A percentile compares a stretch with the other conserved stretches of the same genome.
phyloP scores from a whole-genome alignment of 805 yeast genomes.

The Starmera amethionina region DNA sequence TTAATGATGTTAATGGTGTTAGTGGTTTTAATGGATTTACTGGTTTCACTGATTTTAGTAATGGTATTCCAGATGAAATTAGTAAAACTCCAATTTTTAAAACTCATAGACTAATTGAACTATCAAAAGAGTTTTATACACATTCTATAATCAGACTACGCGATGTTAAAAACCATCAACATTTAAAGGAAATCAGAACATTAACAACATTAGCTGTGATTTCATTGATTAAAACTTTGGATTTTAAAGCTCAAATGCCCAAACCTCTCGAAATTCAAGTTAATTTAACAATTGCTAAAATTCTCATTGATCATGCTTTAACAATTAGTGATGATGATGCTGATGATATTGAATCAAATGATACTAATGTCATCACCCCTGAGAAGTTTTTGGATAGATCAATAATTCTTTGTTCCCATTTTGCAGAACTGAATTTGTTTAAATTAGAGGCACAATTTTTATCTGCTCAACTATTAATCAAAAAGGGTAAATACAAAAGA shows the following conservation, averaged over 20 bases:
- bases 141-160: constrained; percentile 13
- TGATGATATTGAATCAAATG: neutral
- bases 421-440: neutral
- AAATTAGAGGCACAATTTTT: constrained; percentile 4
- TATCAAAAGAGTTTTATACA: constrained; percentile 15
- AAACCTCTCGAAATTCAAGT: constrained; percentile 17
- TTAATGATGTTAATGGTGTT: neutral
- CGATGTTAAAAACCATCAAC: constrained; percentile 10
- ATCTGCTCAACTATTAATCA: constrained; percentile 1
- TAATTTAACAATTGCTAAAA: constrained; percentile 19
- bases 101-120: neutral
- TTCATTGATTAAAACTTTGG: constrained; percentile 12
- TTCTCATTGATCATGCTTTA: constrained; percentile 5
- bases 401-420: constrained; percentile 8
- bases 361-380: constrained; percentile 1
- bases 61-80: neutral
- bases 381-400: constrained; percentile 7
- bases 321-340: neutral
- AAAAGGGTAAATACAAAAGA: constrained; percentile 4
- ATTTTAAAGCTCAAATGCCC: constrained; percentile 18
- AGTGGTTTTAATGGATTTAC: too few species aligned
- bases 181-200: constrained; percentile 22
- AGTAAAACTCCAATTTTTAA: neutral
- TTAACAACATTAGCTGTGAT: constrained; percentile 20
- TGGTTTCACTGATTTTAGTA: too few species aligned